phyloP scores from a whole-genome alignment of 1,284 basidiomycete genomes.

The Phlebopus sp. region DNA sequence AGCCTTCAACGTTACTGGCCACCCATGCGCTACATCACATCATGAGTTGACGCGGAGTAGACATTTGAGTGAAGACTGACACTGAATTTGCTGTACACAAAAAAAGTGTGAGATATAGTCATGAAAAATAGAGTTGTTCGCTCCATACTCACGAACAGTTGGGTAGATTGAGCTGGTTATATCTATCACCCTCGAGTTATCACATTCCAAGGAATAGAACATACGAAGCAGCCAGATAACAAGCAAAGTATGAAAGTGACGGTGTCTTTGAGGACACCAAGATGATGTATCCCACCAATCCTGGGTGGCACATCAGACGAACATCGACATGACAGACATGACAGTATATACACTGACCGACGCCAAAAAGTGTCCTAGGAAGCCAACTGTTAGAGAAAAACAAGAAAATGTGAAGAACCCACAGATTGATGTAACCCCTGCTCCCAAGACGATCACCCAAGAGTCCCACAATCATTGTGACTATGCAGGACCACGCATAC shows the following conservation, averaged over 20 bases:
- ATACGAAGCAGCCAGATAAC: conserved; percentile 47
- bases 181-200: conserved; percentile 1
- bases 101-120: not conserved
- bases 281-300: conserved; percentile 51
- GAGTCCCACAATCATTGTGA: conserved; percentile 48
- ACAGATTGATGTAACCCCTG: conserved; percentile 51
- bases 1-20: conserved; percentile 48
- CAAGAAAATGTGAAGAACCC: conserved; percentile 14
- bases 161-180: conserved; percentile 44
- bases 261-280: conserved; percentile 45
- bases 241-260: conserved; percentile 43
- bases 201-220: conserved; percentile 17
- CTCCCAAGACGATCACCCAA: conserved; percentile 45
- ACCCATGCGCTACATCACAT: conserved; percentile 43
- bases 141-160: conserved; percentile 39
- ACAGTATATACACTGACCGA: conserved; percentile 18
- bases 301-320: conserved; percentile 8
- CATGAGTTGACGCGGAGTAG: not conserved
- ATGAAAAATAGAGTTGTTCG: conserved; percentile 5
- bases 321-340: conserved; percentile 7
- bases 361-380: conserved; percentile 34
- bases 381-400: conserved; percentile 5
- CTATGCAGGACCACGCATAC: conserved; percentile 48
- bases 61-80: conserved; percentile 29
- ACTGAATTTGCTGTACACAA: conserved; percentile 42